Evolutionary conservation across 768 basidiomycete species (phyloP).

Genomic region (Pholiota microspora): DNA sequence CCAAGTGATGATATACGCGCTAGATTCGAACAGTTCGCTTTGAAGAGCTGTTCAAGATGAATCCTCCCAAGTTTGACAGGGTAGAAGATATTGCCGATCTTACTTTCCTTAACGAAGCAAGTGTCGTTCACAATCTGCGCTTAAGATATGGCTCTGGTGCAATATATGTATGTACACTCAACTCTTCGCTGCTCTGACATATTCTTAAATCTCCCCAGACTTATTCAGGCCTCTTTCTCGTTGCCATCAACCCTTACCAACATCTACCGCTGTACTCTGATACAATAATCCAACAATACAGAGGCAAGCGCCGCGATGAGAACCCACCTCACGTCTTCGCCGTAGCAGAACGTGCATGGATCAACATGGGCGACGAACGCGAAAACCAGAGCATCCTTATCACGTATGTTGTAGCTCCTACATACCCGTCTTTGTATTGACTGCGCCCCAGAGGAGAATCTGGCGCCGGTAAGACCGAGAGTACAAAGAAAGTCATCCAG

Average conservation of each 20-base stretch:
- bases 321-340: conserved; percentile 97
- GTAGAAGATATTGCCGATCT: conserved; percentile 98
- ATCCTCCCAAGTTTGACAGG: conserved; percentile 96
- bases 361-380: conserved; percentile 95
- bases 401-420: conserved; percentile 61
- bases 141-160: conserved; percentile 87
- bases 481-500: conserved; percentile 98
- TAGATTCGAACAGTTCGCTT: conserved; percentile 59
- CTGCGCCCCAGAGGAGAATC: conserved; percentile 81
- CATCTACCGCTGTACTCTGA: conserved; percentile 89
- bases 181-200: background rate
- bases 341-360: conserved; percentile 96
- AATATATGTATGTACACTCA: conserved; percentile 72
- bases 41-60: conserved; percentile 91
- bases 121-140: conserved; percentile 96
- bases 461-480: conserved; percentile 98
- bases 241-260: conserved; percentile 98
- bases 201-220: conserved; percentile 47
- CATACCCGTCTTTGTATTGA: background rate
- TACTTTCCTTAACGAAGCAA: conserved; percentile 97
- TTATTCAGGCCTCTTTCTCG: conserved; percentile 94
- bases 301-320: conserved; percentile 83
- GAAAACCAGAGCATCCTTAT: conserved; percentile 98
- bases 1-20: background rate
- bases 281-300: conserved; percentile 85